Conservation (phyloP, 306 rosid species). For the Luffa aegyptiaca region DNA sequence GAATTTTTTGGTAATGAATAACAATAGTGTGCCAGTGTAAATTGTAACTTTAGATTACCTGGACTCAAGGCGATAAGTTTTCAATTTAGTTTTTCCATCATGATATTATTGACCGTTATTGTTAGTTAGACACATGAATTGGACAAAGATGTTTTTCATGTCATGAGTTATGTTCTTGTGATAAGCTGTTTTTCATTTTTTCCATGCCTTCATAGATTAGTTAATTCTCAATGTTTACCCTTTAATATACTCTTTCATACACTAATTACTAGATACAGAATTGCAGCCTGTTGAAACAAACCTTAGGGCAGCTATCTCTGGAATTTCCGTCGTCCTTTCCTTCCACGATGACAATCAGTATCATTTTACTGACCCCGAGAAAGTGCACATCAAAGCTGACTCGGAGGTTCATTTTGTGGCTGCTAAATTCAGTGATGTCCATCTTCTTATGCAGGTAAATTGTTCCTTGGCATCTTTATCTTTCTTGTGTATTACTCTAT, state of each 20-base stretch:
- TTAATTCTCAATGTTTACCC: neutral
- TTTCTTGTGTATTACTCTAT: conserved; percentile 12
- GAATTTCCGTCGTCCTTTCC: conserved; percentile 63
- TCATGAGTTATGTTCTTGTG: neutral
- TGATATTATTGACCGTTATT: neutral
- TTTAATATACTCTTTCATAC: conserved; percentile 4
- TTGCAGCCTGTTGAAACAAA: conserved; percentile 80
- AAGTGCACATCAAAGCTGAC: conserved; percentile 18
- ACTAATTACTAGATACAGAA: conserved; percentile 38
- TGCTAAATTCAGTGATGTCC: conserved; percentile 52
- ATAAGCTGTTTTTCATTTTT: neutral
- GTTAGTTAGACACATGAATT: neutral
- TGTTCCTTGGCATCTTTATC: conserved; percentile 13
- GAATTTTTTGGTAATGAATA: neutral
- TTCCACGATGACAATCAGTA: conserved; percentile 44
- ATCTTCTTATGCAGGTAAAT: conserved; percentile 54
- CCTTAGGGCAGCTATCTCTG: conserved; percentile 67
- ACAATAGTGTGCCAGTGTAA: neutral
- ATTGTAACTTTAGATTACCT: neutral
- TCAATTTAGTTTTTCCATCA: neutral
- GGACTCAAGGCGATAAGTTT: neutral
- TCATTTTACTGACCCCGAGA: conserved; percentile 17
- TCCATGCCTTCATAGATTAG: neutral
- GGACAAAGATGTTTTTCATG: neutral
- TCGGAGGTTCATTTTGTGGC: conserved; percentile 42